Evolutionary conservation across 73 alveolate genomes (phyloP), one percentile per base, ranked within the genome.

Genomic region (Effrenium voratum): DNA sequence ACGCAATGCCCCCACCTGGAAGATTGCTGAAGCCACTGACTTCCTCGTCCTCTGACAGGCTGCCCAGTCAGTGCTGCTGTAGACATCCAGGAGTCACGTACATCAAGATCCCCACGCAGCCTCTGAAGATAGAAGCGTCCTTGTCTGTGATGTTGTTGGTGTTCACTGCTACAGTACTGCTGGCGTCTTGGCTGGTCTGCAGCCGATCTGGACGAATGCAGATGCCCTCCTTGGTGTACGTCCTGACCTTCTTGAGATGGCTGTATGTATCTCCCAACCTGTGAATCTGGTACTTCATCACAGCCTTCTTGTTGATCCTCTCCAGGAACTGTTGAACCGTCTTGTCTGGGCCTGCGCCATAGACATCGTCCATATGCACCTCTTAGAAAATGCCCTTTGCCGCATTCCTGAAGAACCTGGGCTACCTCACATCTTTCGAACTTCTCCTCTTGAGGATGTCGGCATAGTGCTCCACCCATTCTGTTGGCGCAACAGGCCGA

Each of bases 321-420:
- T 81, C 92, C 49, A 81, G 38, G 72, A 81, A 49, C 40, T 47
- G 46, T n/a, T 5, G 1, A 5, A 50, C 47, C 4, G 41, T 46
- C 34, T 34, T 81, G 47, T 49, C 72, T 0, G 92, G 92, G 16
- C 92, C 92, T 0, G 72, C n/a, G 30, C 92, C 92, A 46, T 81
- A 50, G 47, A 81, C 15, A n/a, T 81, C 92, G 52, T 81, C 92
- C 92, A 81, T 81, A 72, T 81, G 92, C 47, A 81, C 45, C n/a
- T 81, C 73, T 70, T 44, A 28, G 92, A 59, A 45, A 22, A 47
- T 81, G 72, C 46, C 91, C 4, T 6, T 24, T 0, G 60, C 2
- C 2, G 73, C 60, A n/a, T 81, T 41, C 30, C 46, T 46, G 47
- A 81, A 81, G 60, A 81, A 45, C 91, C 92, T 46, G 0, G 92